Conservation (phyloP, 2,329 filamentous ascomycete species). For the Talaromyces sp. region DNA sequence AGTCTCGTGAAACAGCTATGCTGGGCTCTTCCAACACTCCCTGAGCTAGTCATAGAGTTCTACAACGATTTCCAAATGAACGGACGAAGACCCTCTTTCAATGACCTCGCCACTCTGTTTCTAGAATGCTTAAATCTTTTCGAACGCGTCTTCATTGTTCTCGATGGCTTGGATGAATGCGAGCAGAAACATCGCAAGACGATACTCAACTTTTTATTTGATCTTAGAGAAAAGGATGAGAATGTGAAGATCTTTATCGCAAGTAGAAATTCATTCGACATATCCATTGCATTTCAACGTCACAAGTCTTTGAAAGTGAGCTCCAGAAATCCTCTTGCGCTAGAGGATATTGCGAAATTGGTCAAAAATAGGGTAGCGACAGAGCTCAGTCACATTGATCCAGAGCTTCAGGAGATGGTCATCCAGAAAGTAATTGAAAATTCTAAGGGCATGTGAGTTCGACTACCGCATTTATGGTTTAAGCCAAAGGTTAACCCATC, state of each 20-base stretch:
- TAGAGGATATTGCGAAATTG: constrained; percentile 9
- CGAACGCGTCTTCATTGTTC: constrained; percentile 6
- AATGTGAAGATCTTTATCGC: constrained; percentile 16
- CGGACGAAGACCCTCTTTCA: constrained; percentile 6
- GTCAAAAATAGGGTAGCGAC: constrained; percentile 12
- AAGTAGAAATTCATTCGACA: constrained; percentile 13
- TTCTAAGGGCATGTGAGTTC: background rate
- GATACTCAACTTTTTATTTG: background rate
- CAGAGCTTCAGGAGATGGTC: background rate
- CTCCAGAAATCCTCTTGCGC: background rate
- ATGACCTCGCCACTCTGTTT: constrained; percentile 11
- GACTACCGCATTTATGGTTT: no score
- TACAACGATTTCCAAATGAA: constrained; percentile 5
- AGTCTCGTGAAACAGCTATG: constrained; percentile 19
- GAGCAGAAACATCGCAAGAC: constrained; percentile 9
- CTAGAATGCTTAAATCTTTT: constrained; percentile 7
- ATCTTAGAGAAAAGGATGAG: background rate
- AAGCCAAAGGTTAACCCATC: background rate
- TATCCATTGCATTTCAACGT: background rate
- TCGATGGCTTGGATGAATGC: constrained; percentile 19
- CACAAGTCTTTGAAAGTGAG: background rate
- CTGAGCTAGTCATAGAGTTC: background rate
- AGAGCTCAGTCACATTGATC: constrained; percentile 12
- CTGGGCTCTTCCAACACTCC: constrained; percentile 7
- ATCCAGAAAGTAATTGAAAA: constrained; percentile 13